Conservation (phyloP, 1,139 yeast genomes). For the Saccharomycopsis hybrid region DNA sequence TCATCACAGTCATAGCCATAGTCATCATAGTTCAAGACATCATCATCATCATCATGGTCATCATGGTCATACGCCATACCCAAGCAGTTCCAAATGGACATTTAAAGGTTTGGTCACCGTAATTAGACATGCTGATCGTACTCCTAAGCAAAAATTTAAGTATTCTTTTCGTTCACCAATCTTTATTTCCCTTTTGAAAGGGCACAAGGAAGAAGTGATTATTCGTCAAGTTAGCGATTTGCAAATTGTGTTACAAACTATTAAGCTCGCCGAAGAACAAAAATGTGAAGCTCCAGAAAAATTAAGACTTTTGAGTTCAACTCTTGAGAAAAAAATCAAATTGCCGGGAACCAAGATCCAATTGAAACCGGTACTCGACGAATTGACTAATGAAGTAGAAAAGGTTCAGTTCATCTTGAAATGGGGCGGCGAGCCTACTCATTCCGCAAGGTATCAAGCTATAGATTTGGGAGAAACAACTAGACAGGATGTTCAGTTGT, state of each 20-base stretch:
- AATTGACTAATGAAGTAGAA: constrained; percentile 67
- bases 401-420: constrained; percentile 92
- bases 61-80: neutral
- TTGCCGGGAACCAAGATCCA: constrained; percentile 97
- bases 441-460: constrained; percentile 92
- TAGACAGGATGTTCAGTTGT: constrained; percentile 81
- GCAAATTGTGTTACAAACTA: constrained; percentile 78
- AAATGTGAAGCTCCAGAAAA: constrained; percentile 76
- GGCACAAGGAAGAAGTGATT: constrained; percentile 93
- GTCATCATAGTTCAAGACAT: too few relatives aligned
- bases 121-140: constrained; percentile 95
- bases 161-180: constrained; percentile 86
- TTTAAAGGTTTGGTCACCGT: constrained; percentile 90
- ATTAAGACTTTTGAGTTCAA: constrained; percentile 66
- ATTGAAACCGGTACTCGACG: constrained; percentile 76
- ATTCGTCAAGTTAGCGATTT: constrained; percentile 85
- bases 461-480: constrained; percentile 92
- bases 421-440: constrained; percentile 99
- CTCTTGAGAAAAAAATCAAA: constrained; percentile 80
- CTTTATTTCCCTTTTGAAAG: constrained; percentile 82
- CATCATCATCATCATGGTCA: neutral
- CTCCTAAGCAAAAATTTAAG: constrained; percentile 98
- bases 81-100: constrained; percentile 63
- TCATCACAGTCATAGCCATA: too few relatives aligned
- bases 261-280: constrained; percentile 72